Conservation (phyloP, 2,329 filamentous ascomycete species). For the Aspergillus persii region DNA sequence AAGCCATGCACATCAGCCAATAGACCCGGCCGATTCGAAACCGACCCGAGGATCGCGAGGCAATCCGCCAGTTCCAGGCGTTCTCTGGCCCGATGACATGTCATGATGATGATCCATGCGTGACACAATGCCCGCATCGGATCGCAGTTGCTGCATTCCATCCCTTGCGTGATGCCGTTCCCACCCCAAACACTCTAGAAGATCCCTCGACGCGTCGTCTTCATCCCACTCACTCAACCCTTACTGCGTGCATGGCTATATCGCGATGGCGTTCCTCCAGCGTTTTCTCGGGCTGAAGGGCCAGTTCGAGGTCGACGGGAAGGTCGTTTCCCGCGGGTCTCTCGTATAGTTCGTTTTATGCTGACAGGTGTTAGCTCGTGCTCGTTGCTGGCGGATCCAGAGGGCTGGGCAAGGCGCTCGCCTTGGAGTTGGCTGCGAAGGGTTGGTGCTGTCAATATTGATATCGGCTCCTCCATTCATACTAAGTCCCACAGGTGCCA, state of each 20-base stretch:
- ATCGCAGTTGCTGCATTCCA: background rate
- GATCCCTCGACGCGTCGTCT: background rate
- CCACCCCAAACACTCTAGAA: background rate
- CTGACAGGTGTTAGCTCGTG: constrained; percentile 1
- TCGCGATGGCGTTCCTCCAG: background rate
- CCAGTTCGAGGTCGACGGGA: constrained; percentile 5
- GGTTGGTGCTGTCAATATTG: background rate
- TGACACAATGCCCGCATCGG: background rate
- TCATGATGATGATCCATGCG: background rate
- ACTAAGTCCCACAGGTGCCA: constrained; percentile 1
- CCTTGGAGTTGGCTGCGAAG: constrained; percentile 5
- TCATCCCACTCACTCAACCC: background rate
- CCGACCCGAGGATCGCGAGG: background rate
- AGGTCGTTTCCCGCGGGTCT: background rate
- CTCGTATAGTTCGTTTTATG: background rate
- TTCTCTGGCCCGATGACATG: background rate
- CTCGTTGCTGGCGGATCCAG: constrained; percentile 6
- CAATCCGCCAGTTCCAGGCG: background rate
- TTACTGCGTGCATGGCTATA: background rate
- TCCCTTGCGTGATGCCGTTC: background rate
- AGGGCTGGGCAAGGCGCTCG: constrained; percentile 6
- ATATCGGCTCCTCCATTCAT: background rate
- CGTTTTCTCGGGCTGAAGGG: background rate
- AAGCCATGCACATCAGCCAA: background rate
- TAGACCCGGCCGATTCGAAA: background rate